phyloP scores from a whole-genome alignment of 257 asterid genomes.

The Solanum appendiculatum region DNA sequence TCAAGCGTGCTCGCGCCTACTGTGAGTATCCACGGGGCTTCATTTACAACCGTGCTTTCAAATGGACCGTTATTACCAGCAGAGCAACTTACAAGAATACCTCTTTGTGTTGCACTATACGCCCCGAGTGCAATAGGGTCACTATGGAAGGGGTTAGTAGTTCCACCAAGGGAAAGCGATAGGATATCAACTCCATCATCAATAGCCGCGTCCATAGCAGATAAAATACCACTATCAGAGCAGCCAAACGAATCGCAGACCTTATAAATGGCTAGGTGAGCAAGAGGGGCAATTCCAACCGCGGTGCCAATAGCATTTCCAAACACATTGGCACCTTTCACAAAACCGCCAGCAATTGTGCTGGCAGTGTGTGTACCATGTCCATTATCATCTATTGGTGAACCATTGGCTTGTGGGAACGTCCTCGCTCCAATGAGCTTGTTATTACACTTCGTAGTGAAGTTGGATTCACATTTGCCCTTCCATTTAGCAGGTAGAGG shows the following conservation, averaged over 20 bases:
- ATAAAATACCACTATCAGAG: constrained; percentile 12
- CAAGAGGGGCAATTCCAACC: constrained; percentile 42
- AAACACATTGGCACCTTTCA: constrained; percentile 30
- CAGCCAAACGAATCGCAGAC: constrained; percentile 13
- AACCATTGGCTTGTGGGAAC: constrained; percentile 9
- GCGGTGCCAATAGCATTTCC: constrained; percentile 48
- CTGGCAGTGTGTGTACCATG: constrained; percentile 51
- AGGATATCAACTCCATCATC: constrained; percentile 27
- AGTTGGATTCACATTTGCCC: neutral
- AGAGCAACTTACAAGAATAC: constrained; percentile 31
- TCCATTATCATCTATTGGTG: constrained; percentile 24
- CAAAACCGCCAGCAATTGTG: constrained; percentile 45
- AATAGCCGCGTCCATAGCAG: constrained; percentile 41
- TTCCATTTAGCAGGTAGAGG: neutral
- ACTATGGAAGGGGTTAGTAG: neutral
- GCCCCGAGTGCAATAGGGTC: constrained; percentile 26
- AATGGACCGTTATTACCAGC: constrained; percentile 23
- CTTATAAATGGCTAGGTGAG: constrained; percentile 48
- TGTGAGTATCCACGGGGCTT: constrained; percentile 39
- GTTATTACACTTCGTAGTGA: neutral
- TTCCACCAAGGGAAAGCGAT: constrained; percentile 22
- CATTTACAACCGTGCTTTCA: neutral
- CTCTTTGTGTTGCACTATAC: constrained; percentile 26
- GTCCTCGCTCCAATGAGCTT: neutral
- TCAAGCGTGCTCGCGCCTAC: constrained; percentile 44